phyloP scores from a whole-genome alignment of 2,329 filamentous ascomycete species.

The Dendrostoma leiphaemia region DNA sequence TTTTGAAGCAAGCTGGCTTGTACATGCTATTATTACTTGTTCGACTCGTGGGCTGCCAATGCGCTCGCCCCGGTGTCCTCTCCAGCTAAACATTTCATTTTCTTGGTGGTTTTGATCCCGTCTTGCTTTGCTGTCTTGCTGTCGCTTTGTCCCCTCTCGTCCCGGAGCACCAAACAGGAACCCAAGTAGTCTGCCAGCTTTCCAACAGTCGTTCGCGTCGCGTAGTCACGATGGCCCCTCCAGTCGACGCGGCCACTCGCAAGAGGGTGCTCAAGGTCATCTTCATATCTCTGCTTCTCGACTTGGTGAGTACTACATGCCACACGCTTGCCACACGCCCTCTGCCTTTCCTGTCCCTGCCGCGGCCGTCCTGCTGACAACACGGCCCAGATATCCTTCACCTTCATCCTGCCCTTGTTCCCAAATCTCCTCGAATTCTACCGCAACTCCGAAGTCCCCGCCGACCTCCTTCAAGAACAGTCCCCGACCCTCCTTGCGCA shows the following conservation, averaged over 20 bases:
- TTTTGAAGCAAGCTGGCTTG: constrained; percentile 1
- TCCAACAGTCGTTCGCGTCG: background rate
- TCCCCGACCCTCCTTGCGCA: constrained; percentile 68
- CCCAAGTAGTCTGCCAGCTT: background rate
- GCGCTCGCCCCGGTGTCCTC: background rate
- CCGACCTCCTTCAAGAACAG: constrained; percentile 40
- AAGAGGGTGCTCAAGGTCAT: constrained; percentile 85
- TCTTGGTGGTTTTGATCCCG: too few relatives aligned
- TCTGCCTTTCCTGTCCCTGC: background rate
- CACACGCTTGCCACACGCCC: too few relatives aligned
- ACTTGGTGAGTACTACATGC: constrained; percentile 67
- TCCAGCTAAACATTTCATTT: background rate
- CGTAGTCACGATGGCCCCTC: constrained; percentile 35
- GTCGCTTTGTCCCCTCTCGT: too few relatives aligned
- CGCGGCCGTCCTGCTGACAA: constrained; percentile 13
- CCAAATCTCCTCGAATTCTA: constrained; percentile 96
- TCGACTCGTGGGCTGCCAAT: background rate
- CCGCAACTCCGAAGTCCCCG: constrained; percentile 71
- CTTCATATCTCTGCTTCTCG: constrained; percentile 83
- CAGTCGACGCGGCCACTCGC: constrained; percentile 55
- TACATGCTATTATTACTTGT: background rate
- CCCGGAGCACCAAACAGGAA: too few relatives aligned
- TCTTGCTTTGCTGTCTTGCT: too few relatives aligned
- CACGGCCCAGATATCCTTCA: constrained; percentile 80
- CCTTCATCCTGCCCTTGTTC: constrained; percentile 95